Base-by-base conservation (phyloP, 768 basidiomycete genomes). In the Pleurotus citrinopileatus region DNA sequence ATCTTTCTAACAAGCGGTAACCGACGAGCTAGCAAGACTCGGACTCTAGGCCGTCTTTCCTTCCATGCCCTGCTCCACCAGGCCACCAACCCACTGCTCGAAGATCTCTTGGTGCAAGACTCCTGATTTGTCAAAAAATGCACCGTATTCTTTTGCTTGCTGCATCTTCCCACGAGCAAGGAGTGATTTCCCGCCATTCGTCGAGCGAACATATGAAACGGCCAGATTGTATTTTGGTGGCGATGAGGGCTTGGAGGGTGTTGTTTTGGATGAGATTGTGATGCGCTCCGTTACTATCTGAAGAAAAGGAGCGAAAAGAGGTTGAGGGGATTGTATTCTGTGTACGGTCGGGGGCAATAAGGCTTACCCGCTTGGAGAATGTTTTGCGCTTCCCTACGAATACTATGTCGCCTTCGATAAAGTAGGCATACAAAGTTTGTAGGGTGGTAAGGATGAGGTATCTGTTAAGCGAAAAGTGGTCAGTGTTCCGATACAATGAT, bases 251-350 rank as follows among this genome's bases (percentile, higher is more conserved):
- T 72, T 73, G 22, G 78, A 76, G 27, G 91, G 86, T 13, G 74
- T 60, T 3, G 90, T 89, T 26, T 75, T 76, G 3, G 93, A 88
- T 19, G 82, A 78, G 53, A 95, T 78, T 25, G 85, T 89, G 70
- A 98, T 82, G 59, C 87, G 84, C 66, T 98, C 94, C 2, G 91
- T 93, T 43, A 95, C 86, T 64, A 97, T 96, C 88, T 95, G 67
- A 5, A 22, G 17, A 36, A n/a, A n/a, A n/a, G n/a, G n/a, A n/a
- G n/a, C n/a, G n/a, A n/a, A n/a, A n/a, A n/a, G n/a, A n/a, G n/a
- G n/a, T n/a, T n/a, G n/a, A n/a, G n/a, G n/a, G n/a, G n/a, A n/a
- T n/a, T n/a, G n/a, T n/a, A n/a, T n/a, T n/a, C n/a, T n/a, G n/a
- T 42, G 55, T 52, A 23, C 26, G 2, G 34, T 34, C 15, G 38